Conservation (phyloP, 805 yeast species). For the Ogataea ganodermae region DNA sequence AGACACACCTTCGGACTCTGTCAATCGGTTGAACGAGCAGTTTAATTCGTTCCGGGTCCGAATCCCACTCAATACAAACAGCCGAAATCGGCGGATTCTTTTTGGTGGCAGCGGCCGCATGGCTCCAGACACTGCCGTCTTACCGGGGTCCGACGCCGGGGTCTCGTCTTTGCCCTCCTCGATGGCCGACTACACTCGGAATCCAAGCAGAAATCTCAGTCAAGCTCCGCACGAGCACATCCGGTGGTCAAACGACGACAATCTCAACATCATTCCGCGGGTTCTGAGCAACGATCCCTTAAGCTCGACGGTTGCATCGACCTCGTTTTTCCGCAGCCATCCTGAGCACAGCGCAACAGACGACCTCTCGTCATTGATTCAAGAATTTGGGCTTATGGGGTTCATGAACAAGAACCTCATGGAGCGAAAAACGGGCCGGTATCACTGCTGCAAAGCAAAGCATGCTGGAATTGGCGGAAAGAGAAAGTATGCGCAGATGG, state of each 20-base stretch:
- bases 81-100: constrained; percentile 14
- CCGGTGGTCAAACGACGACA: constrained; percentile 28
- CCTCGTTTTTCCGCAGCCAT: constrained; percentile 31
- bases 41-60: constrained; percentile 23
- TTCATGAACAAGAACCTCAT: constrained; percentile 30
- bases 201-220: background rate
- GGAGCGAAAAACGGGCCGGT: constrained; percentile 18
- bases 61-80: constrained; percentile 16
- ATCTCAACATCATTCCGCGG: constrained; percentile 29
- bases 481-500: constrained; percentile 23
- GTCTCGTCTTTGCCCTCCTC: constrained; percentile 5
- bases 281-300: constrained; percentile 21
- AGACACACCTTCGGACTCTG: constrained; percentile 10
- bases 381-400: constrained; percentile 28
- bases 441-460: background rate
- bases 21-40: constrained; percentile 21
- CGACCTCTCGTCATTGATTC: constrained; percentile 22
- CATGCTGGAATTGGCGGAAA: constrained; percentile 13
- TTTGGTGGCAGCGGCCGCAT: background rate
- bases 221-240: constrained; percentile 25
- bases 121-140: background rate
- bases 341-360: constrained; percentile 25
- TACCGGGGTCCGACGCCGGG: background rate
- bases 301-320: constrained; percentile 14
- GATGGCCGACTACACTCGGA: background rate